phyloP scores from a whole-genome alignment of 805 yeast species.

The Ogataea polymorpha region DNA sequence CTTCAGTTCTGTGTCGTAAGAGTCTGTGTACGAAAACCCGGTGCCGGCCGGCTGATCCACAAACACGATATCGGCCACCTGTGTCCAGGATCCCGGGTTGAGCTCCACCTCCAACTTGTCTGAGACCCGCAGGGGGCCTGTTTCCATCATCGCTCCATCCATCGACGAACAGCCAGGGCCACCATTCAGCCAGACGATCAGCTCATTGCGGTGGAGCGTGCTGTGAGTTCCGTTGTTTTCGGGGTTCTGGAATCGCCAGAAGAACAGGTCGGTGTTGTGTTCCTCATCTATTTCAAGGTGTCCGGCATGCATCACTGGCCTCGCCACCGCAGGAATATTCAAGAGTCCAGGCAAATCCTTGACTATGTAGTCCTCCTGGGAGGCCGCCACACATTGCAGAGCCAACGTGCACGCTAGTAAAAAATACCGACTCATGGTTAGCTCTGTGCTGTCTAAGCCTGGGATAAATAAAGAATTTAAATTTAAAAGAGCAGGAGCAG shows the following conservation, averaged over 20 bases:
- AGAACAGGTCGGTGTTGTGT: constrained; percentile 60
- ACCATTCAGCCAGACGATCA: constrained; percentile 90
- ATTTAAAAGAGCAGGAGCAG: background rate
- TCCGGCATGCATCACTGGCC: constrained; percentile 62
- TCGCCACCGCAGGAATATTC: constrained; percentile 21
- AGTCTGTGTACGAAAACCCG: constrained; percentile 71
- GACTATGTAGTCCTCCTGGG: constrained; percentile 18
- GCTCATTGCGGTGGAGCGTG: constrained; percentile 30
- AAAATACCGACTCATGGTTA: background rate
- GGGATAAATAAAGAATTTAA: background rate
- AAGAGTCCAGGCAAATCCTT: constrained; percentile 28
- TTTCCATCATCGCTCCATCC: constrained; percentile 94
- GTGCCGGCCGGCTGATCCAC: constrained; percentile 96
- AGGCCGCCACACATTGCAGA: background rate
- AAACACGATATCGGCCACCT: constrained; percentile 72
- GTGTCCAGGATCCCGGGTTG: constrained; percentile 82
- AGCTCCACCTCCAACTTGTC: constrained; percentile 36
- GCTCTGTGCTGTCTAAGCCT: constrained; percentile 6
- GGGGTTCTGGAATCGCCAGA: constrained; percentile 60
- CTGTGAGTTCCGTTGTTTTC: background rate
- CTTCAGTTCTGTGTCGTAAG: constrained; percentile 50
- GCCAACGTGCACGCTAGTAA: background rate
- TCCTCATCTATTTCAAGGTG: constrained; percentile 56
- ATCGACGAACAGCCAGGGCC: constrained; percentile 98
- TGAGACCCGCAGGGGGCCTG: constrained; percentile 78